A percentile compares a stretch with the other conserved stretches of the same genome.
These are phyloP conservation scores for Tephrocybe sp. DNA, from an alignment of 768 basidiomycete genomes.

Conservation along the genomic window DNA sequence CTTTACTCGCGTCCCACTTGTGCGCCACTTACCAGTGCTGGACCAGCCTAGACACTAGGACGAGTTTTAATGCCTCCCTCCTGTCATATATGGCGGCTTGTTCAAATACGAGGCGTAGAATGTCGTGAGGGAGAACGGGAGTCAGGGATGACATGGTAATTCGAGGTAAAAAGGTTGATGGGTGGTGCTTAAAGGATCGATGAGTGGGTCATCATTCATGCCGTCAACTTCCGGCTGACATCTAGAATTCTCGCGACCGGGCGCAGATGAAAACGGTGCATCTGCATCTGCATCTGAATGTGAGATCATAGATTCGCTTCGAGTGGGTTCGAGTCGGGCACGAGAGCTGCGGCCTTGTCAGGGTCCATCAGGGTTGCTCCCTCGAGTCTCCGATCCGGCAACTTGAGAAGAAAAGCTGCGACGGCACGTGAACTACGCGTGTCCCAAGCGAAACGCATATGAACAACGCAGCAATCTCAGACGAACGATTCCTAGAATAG, in stretches of 20 bases:
- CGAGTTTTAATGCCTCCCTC: slow-evolving; percentile 30
- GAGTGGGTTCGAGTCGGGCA: neutral
- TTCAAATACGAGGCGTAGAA: slow-evolving; percentile 37
- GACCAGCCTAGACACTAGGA: slow-evolving; percentile 28
- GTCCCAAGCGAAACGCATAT: too few species aligned
- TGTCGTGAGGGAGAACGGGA: slow-evolving; percentile 32
- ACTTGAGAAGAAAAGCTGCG: neutral
- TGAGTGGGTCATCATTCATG: slow-evolving; percentile 6
- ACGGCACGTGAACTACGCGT: too few species aligned
- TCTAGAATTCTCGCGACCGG: neutral
- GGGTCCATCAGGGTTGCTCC: neutral
- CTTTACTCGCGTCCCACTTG: neutral
- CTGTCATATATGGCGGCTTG: slow-evolving; percentile 29
- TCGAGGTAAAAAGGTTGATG: slow-evolving; percentile 1
- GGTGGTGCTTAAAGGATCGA: slow-evolving; percentile 11
- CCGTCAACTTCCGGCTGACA: neutral
- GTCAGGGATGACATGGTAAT: slow-evolving; percentile 7
- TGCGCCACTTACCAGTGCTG: slow-evolving; percentile 31
- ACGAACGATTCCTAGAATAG: too few species aligned
- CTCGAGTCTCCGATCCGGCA: slow-evolving; percentile 6
- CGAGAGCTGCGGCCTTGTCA: slow-evolving; percentile 1
- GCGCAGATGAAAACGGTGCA: neutral
- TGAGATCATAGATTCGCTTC: slow-evolving; percentile 16
- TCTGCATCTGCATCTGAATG: neutral
- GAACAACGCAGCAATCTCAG: too few species aligned